These are phyloP conservation scores for Candida pseudofarinosa DNA, from an alignment of 805 yeast species.

Conservation along the genomic window DNA sequence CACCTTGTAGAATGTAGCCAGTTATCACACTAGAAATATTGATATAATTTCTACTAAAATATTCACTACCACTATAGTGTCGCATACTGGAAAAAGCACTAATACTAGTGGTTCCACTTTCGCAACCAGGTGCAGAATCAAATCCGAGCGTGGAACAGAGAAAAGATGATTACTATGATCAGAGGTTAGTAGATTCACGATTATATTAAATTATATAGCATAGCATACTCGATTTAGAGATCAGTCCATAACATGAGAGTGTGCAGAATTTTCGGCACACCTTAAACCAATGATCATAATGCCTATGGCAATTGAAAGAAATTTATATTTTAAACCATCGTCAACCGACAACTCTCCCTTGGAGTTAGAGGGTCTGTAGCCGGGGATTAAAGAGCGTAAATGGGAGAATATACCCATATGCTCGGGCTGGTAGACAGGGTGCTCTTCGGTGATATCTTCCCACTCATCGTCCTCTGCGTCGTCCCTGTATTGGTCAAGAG, in stretches of 20 bases:
- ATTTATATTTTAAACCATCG: conserved; percentile 39
- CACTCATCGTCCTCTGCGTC: conserved; percentile 12
- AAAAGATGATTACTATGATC: too few species aligned
- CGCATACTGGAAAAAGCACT: neutral
- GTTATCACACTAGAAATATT: too few species aligned
- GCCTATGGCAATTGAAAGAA: conserved; percentile 39
- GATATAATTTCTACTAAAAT: too few species aligned
- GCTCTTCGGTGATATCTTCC: conserved; percentile 11
- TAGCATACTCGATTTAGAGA: conserved; percentile 1
- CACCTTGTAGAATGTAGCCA: too few species aligned
- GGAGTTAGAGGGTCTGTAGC: conserved; percentile 10
- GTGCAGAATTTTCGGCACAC: conserved; percentile 23
- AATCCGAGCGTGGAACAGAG: neutral
- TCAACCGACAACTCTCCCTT: conserved; percentile 25
- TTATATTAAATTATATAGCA: neutral
- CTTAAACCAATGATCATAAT: conserved; percentile 37
- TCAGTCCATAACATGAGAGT: conserved; percentile 5
- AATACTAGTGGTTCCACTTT: conserved; percentile 8
- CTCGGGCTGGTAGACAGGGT: conserved; percentile 2
- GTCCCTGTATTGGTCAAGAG: conserved; percentile 10
- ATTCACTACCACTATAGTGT: neutral
- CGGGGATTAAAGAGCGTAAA: conserved; percentile 31
- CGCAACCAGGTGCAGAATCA: neutral
- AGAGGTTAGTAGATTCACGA: too few species aligned
- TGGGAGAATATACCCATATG: conserved; percentile 27